These are phyloP conservation scores for Eutypa lata DNA, from an alignment of 2,329 filamentous ascomycete genomes.

Conservation along the genomic window DNA sequence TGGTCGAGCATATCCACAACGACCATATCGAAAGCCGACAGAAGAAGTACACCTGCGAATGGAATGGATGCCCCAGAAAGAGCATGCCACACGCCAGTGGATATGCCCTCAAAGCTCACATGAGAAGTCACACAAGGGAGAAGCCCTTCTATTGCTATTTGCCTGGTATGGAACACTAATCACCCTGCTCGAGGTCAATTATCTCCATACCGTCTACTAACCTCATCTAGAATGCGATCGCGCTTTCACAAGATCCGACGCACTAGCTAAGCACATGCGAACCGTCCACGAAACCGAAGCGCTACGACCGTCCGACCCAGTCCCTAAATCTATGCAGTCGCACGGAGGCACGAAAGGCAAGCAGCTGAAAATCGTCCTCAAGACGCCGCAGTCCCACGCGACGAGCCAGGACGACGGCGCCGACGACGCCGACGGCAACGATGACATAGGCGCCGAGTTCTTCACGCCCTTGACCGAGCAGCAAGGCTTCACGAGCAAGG, in stretches of 20 bases:
- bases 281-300: slow-evolving; percentile 98
- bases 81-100: slow-evolving; percentile 90
- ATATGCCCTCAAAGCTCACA: slow-evolving; percentile 93
- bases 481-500: slow-evolving; percentile 62
- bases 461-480: slow-evolving; percentile 54
- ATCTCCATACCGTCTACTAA: neutral
- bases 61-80: slow-evolving; percentile 85
- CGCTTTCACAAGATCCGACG: slow-evolving; percentile 93
- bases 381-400: slow-evolving; percentile 55
- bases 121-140: slow-evolving; percentile 96
- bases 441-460: slow-evolving; percentile 56
- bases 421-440: slow-evolving; percentile 53
- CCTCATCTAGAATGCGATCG: slow-evolving; percentile 79
- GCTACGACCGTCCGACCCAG: slow-evolving; percentile 73
- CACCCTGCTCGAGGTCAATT: neutral
- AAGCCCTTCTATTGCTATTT: slow-evolving; percentile 97
- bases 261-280: slow-evolving; percentile 95
- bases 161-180: slow-evolving; percentile 66
- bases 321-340: slow-evolving; percentile 65
- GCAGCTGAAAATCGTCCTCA: slow-evolving; percentile 62
- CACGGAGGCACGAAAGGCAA: slow-evolving; percentile 39
- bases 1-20: slow-evolving; percentile 83
- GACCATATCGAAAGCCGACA: slow-evolving; percentile 90
- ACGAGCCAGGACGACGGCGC: slow-evolving; percentile 52
- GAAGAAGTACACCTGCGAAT: slow-evolving; percentile 98